Base-by-base conservation (phyloP, 495 filamentous ascomycete species). In the Annulohypoxylon maeteangense region DNA sequence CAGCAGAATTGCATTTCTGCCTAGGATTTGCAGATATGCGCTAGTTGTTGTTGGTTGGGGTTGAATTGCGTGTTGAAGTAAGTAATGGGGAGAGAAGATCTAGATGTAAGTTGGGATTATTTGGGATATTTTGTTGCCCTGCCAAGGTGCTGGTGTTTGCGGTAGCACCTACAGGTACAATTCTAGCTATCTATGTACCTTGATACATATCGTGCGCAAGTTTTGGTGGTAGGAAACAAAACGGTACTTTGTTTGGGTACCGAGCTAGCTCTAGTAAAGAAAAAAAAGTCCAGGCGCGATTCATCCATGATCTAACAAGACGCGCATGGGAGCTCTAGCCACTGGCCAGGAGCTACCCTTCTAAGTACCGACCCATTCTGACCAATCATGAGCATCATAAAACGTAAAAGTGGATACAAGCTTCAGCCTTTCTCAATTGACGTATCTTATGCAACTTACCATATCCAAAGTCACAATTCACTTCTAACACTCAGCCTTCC, bases 1-100 rank as follows among this genome's bases (percentile, higher is more conserved):
- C 32, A 66, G 47, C 45, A 56, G 32, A 73, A 65, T 69, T 69
- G 70, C 70, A 73, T 73, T 65, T 65, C 70, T 62, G 61, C 65
- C 54, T 51, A 31, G 18, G n/a, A 32, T 53, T 27, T 64, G 59
- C 29, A 64, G 59, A 38, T 36, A 14, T 29, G 51, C 31, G 27
- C 22, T 16, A 32, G 54, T 48, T 67, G 34, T 48, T 51, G 65
- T 57, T 57, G 51, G 58, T 45, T 10, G 53, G 42, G 14, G 34
- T 10, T 22, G 23, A 63, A 18, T 57, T 18, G 16, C 3, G 47
- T 51, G n/a, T 51, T 48, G 22, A 53, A 23, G 45, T 40, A 58
- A 57, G 38, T 16, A 25, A 38, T 51, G 23, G 22, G 11, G n/a
- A 18, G 48, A 20, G 51, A 60, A 25, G 53, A 67, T 51, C 34